phyloP scores from a whole-genome alignment of 2,329 filamentous ascomycete species.

The Xylariaceae sp. region DNA sequence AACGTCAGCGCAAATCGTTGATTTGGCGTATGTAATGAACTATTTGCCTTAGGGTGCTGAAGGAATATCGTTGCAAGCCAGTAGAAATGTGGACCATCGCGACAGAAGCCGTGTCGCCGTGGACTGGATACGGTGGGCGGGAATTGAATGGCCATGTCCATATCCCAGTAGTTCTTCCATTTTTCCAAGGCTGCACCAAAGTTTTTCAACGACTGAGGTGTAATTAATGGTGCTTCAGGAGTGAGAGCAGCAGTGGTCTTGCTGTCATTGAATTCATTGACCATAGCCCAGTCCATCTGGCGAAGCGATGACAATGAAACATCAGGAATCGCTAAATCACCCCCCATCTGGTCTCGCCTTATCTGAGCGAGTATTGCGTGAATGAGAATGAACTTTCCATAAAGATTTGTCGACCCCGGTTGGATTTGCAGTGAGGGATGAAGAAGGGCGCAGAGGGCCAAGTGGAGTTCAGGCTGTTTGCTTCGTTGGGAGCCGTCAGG shows the following conservation, averaged over 20 bases:
- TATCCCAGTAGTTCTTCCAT: constrained; percentile 70
- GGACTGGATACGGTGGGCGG: constrained; percentile 50
- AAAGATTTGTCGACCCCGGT: constrained; percentile 64
- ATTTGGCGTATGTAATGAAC: constrained; percentile 56
- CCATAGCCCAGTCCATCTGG: constrained; percentile 54
- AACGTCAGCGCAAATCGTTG: constrained; percentile 58
- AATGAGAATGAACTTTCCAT: constrained; percentile 70
- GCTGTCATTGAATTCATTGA: constrained; percentile 39
- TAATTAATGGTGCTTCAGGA: constrained; percentile 39
- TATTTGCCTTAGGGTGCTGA: constrained; percentile 50
- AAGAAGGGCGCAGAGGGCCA: constrained; percentile 58
- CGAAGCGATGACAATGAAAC: constrained; percentile 53
- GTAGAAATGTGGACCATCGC: constrained; percentile 70
- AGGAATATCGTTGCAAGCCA: constrained; percentile 66
- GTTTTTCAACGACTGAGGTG: constrained; percentile 41
- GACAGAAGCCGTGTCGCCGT: constrained; percentile 63
- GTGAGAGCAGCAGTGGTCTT: constrained; percentile 44
- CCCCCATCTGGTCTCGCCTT: constrained; percentile 40
- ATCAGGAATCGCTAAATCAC: constrained; percentile 33
- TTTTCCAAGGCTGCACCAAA: constrained; percentile 60
- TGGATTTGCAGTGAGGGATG: constrained; percentile 57
- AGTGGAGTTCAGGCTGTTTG: constrained; percentile 61
- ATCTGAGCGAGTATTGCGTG: constrained; percentile 65
- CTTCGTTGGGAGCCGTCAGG: constrained; percentile 57
- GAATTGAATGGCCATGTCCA: constrained; percentile 66